Conservation (phyloP, 176 grass and related monocot species). For the Lolium multiflorum region DNA sequence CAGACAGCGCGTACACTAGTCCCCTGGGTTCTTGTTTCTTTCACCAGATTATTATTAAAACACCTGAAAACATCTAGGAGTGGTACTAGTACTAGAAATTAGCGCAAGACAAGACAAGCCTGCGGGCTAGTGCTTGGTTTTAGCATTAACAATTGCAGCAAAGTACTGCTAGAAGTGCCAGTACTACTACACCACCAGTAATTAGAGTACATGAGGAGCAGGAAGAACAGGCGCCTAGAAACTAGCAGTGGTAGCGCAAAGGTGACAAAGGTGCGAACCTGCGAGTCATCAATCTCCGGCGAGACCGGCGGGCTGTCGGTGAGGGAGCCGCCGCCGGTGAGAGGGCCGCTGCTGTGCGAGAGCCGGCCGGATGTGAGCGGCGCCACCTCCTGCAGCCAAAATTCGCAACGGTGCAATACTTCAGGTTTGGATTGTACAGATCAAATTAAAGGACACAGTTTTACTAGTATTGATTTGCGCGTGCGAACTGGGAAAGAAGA, state of each 20-base stretch:
- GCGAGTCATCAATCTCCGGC: conserved; percentile 93
- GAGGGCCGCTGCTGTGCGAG: conserved; percentile 96
- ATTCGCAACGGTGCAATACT: conserved; percentile 25
- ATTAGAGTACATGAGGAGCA: background rate
- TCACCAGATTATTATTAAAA: conserved; percentile 24
- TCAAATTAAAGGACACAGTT: background rate
- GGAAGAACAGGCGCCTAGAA: background rate
- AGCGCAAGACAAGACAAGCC: conserved; percentile 10
- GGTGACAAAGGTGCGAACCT: conserved; percentile 62
- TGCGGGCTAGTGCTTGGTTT: conserved; percentile 13
- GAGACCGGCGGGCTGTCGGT: conserved; percentile 97
- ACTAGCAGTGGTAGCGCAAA: background rate
- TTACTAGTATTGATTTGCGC: background rate
- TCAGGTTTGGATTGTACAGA: background rate
- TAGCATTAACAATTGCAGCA: conserved; percentile 42
- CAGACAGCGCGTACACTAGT: conserved; percentile 29
- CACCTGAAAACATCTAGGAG: background rate
- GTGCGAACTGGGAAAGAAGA: background rate
- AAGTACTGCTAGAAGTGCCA: background rate
- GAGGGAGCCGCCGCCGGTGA: conserved; percentile 90
- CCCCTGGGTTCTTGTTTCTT: conserved; percentile 4
- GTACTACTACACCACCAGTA: background rate
- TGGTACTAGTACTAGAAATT: background rate
- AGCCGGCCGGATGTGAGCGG: conserved; percentile 91
- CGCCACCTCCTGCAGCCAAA: conserved; percentile 65